These are phyloP conservation scores for Colletotrichum lupini DNA, from an alignment of 2,329 filamentous ascomycete genomes.

Conservation along the genomic window DNA sequence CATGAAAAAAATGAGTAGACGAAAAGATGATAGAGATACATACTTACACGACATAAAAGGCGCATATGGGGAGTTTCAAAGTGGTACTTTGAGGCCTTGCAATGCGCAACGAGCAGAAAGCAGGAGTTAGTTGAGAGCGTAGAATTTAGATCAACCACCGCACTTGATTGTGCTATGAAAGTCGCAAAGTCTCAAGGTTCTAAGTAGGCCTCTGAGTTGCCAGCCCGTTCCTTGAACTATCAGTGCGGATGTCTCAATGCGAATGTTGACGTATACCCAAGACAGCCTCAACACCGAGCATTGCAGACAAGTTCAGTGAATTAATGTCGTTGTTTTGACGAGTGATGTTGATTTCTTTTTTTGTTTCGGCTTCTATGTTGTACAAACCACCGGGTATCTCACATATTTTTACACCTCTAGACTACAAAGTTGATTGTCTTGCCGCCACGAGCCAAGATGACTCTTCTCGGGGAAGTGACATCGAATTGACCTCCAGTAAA, in stretches of 20 bases:
- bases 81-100: not conserved
- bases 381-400: constrained; percentile 32
- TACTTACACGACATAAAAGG: constrained; percentile 14
- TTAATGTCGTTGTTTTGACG: not conserved
- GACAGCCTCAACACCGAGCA: no score
- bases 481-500: constrained; percentile 59
- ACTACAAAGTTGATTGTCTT: constrained; percentile 81
- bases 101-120: not conserved
- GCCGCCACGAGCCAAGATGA: constrained; percentile 74
- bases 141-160: not conserved
- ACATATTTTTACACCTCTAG: constrained; percentile 39
- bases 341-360: not conserved
- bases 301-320: not conserved
- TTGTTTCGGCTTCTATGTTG: not conserved
- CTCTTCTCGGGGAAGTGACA: constrained; percentile 66
- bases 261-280: not conserved
- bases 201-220: no score
- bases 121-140: not conserved
- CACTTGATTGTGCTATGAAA: not conserved
- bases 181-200: not conserved
- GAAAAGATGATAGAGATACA: constrained; percentile 26
- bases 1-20: constrained; percentile 44
- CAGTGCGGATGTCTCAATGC: no score
- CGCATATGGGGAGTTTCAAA: not conserved
- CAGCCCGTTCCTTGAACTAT: no score